Base-by-base conservation (phyloP, 106 monocot species). In the Dendrobium chrysotoxum region DNA sequence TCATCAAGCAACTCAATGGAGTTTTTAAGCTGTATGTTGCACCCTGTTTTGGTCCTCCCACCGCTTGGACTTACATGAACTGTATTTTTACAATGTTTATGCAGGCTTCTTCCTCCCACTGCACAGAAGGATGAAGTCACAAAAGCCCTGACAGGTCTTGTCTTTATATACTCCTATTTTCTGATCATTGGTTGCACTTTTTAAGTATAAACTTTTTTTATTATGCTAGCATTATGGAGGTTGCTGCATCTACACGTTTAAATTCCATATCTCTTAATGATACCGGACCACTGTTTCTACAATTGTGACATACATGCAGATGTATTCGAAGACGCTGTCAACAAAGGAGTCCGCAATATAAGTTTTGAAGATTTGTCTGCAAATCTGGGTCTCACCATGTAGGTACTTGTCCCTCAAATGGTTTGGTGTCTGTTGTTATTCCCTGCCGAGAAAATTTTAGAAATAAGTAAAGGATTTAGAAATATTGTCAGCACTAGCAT, bases 281-380 rank as follows among this genome's bases (percentile, higher is more conserved):
- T 71, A 4, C 26, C 13, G 35, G 2, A 71, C 16, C 71, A 26
- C 31, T 71, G 2, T 41, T 42, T n/a, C 20, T 41, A 74, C 41
- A 74, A 7, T 74, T 71, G 12, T 72, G 53, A 82, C 83, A 79
- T 86, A 47, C 72, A 54, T 83, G 67, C 79, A 99, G 95, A 82
- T 88, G 95, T 99, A 74, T 99, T 99, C 77, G 87, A 95, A 81
- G 89, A 85, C 90, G 98, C 98, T 89, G 98, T 99, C 12, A 86
- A 88, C 61, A 92, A 77, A 88, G 98, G 98, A 83, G 98, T 99
- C 20, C 84, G 88, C 21, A 99, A 85, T 79, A 91, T 99, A 82
- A 99, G 98, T 84, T 99, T 99, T 81, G 98, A 85, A 79, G 98
- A 99, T 88, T 80, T 99, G 13, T 99, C 98, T 79, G 95, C 89